Evolutionary conservation across 495 filamentous ascomycete genomes (phyloP).

Genomic region (Aspergillus cavernicola): DNA sequence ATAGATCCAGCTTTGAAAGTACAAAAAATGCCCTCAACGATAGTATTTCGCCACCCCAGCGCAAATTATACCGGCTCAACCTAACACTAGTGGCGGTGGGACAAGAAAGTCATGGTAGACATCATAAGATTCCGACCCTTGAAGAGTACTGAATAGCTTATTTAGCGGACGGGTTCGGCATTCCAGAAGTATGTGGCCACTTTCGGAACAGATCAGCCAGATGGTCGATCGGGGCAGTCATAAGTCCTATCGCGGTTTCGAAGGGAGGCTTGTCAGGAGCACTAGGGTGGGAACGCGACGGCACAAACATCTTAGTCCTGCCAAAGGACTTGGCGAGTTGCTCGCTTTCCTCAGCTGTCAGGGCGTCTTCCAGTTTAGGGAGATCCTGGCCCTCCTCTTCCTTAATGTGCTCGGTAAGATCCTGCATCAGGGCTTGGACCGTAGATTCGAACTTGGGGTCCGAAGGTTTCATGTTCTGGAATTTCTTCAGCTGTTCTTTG

Average conservation of each 20-base stretch:
- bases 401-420: constrained; percentile 55
- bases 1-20: too few relatives aligned
- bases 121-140: too few relatives aligned
- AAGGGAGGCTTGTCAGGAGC: constrained; percentile 35
- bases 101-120: too few relatives aligned
- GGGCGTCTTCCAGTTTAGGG: constrained; percentile 46
- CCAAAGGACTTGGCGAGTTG: constrained; percentile 49
- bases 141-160: too few relatives aligned
- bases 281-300: constrained; percentile 52
- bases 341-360: constrained; percentile 37
- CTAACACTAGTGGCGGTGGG: too few relatives aligned
- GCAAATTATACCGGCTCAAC: too few relatives aligned
- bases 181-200: constrained; percentile 23
- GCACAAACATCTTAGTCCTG: constrained; percentile 61
- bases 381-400: constrained; percentile 59
- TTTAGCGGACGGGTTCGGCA: constrained; percentile 2
- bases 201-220: constrained; percentile 31
- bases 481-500: constrained; percentile 59
- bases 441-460: constrained; percentile 49
- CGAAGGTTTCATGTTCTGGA: constrained; percentile 51
- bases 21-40: too few relatives aligned
- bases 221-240: constrained; percentile 34
- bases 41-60: too few relatives aligned
- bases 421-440: constrained; percentile 48
- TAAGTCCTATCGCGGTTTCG: constrained; percentile 28